Percentiles rank a stretch among this genome's conserved stretches.
These are phyloP conservation scores for Sporothrix humicola DNA, from an alignment of 2,329 filamentous ascomycete species.

Conservation along the genomic window DNA sequence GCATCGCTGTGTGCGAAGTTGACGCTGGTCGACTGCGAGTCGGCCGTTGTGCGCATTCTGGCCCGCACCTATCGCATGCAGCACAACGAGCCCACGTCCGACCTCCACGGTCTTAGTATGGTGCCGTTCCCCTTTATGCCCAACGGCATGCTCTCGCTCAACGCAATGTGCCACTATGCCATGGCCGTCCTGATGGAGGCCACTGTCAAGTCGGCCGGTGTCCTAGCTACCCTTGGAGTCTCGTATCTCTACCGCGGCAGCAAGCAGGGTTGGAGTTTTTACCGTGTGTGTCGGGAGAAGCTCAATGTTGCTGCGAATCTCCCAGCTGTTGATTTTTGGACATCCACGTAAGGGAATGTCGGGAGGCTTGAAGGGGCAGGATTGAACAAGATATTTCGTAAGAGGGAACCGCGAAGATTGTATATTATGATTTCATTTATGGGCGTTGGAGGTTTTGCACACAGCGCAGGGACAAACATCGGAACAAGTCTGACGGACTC, in stretches of 20 bases:
- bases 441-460: not conserved
- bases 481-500: too few relatives aligned
- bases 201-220: constrained; percentile 52
- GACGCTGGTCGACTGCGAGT: constrained; percentile 55
- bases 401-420: not conserved
- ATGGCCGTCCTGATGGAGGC: constrained; percentile 55
- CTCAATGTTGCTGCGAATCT: constrained; percentile 4
- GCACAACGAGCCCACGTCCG: constrained; percentile 46
- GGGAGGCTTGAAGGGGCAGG: not conserved
- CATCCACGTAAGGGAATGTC: not conserved
- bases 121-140: constrained; percentile 39
- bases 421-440: constrained; percentile 1
- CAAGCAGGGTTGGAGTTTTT: constrained; percentile 34
- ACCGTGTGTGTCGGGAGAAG: constrained; percentile 39
- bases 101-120: constrained; percentile 50
- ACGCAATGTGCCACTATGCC: constrained; percentile 53
- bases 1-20: constrained; percentile 52
- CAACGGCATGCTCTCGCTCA: constrained; percentile 46
- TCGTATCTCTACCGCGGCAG: constrained; percentile 35
- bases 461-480: not conserved
- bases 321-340: too few relatives aligned
- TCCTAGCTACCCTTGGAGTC: constrained; percentile 49
- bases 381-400: not conserved
- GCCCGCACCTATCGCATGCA: constrained; percentile 51
- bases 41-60: constrained; percentile 52